A percentile compares a stretch with the other conserved stretches of the same genome.
These are phyloP conservation scores for Coemansia sp. DNA, from an alignment of 192 early-diverging fungal genomes.

Conservation along the genomic window DNA sequence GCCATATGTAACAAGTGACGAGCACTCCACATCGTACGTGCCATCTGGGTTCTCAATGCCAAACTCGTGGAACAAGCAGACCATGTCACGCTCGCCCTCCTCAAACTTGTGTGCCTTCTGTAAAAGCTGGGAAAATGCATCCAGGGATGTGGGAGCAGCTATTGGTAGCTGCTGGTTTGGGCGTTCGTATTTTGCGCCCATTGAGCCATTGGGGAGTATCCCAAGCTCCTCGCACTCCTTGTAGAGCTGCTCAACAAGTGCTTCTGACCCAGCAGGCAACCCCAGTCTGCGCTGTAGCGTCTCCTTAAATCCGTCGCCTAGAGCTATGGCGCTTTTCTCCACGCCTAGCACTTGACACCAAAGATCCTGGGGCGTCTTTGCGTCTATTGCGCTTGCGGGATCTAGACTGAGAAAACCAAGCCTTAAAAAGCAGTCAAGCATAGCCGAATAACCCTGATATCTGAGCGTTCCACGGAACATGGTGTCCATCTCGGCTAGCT, in stretches of 20 bases:
- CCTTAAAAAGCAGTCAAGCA: conserved; percentile 76
- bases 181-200: not conserved
- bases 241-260: conserved; percentile 42
- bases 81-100: conserved; percentile 85
- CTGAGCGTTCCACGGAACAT: conserved; percentile 96
- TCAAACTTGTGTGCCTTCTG: conserved; percentile 75
- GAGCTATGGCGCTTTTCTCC: not conserved
- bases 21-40: conserved; percentile 59
- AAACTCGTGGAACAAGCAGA: conserved; percentile 94
- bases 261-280: conserved; percentile 3
- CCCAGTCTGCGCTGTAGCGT: not conserved
- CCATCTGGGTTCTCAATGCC: conserved; percentile 72
- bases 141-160: conserved; percentile 62
- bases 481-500: conserved; percentile 71
- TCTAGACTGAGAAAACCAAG: conserved; percentile 76
- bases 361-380: conserved; percentile 28
- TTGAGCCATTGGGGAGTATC: conserved; percentile 7
- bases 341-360: conserved; percentile 14
- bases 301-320: not conserved
- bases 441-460: conserved; percentile 87
- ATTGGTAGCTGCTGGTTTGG: not conserved
- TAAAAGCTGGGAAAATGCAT: conserved; percentile 81
- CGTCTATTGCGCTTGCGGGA: conserved; percentile 19
- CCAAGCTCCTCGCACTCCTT: conserved; percentile 62
- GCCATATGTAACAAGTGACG: conserved; percentile 70